Evolutionary conservation across 148 eudicot species (phyloP).

Genomic region (Talinum fruticosum): DNA sequence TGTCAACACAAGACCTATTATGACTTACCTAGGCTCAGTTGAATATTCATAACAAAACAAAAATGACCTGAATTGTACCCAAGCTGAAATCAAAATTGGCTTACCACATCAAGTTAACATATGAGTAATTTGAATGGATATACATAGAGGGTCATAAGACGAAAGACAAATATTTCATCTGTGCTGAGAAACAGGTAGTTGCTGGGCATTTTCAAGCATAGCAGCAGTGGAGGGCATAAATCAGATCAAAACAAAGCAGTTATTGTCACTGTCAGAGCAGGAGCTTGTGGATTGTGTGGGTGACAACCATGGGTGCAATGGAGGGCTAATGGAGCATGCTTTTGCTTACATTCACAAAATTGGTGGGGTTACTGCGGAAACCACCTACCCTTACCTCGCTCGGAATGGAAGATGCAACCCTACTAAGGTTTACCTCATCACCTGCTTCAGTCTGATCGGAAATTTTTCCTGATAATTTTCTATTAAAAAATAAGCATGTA

Average conservation of each 20-base stretch:
- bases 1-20: too few relatives aligned
- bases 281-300: conserved; percentile 63
- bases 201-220: conserved; percentile 75
- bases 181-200: conserved; percentile 40
- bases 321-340: conserved; percentile 87
- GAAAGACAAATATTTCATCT: background rate
- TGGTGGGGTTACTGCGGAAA: conserved; percentile 72
- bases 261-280: conserved; percentile 70
- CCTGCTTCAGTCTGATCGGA: background rate
- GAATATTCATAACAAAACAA: too few relatives aligned
- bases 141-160: background rate
- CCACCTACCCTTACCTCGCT: conserved; percentile 65
- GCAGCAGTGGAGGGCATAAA: conserved; percentile 83
- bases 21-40: too few relatives aligned
- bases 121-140: background rate
- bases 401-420: conserved; percentile 51
- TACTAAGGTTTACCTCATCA: conserved; percentile 35
- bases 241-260: conserved; percentile 55
- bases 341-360: conserved; percentile 55
- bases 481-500: too few relatives aligned
- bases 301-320: conserved; percentile 61
- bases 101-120: background rate
- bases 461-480: too few relatives aligned
- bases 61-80: too few relatives aligned
- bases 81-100: too few relatives aligned